Evolutionary conservation across 768 basidiomycete species (phyloP).

Genomic region (Termitomyces sp.): DNA sequence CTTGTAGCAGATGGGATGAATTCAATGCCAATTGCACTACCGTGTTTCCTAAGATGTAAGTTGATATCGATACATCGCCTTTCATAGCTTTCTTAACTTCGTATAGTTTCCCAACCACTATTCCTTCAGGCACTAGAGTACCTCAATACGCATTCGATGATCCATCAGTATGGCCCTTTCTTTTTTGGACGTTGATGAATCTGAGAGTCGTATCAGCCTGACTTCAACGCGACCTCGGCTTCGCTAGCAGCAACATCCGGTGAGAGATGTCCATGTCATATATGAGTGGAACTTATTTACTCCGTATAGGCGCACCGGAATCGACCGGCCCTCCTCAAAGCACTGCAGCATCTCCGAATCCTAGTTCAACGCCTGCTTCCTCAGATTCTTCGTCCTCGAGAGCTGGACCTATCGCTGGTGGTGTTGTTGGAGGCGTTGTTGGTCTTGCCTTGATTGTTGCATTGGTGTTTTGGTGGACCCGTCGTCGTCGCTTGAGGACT

Average conservation of each 20-base stretch:
- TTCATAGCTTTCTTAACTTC: not conserved
- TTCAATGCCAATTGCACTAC: conserved; percentile 43
- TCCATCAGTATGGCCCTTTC: conserved; percentile 25
- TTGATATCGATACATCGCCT: not conserved
- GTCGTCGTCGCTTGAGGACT: conserved; percentile 17
- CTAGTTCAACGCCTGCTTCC: not conserved
- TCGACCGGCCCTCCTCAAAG: conserved; percentile 23
- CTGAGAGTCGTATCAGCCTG: conserved; percentile 18
- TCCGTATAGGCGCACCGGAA: conserved; percentile 25
- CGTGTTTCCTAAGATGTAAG: conserved; percentile 29
- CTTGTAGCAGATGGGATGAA: conserved; percentile 34
- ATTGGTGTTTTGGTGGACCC: conserved; percentile 21
- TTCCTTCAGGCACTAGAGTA: conserved; percentile 37
- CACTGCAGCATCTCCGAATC: conserved; percentile 12
- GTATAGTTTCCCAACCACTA: conserved; percentile 26
- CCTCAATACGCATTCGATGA: conserved; percentile 47
- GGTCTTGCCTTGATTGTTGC: conserved; percentile 37
- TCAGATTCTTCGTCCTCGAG: conserved; percentile 15
- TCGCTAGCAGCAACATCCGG: conserved; percentile 13
- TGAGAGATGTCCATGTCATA: not conserved
- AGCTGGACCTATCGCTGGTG: conserved; percentile 55
- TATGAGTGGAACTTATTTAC: not conserved
- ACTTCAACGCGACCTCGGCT: conserved; percentile 28
- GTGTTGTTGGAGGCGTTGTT: conserved; percentile 52
- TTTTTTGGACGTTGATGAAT: not conserved